Base-by-base conservation (phyloP, 2,329 filamentous ascomycete genomes). In the Trichophyton verrucosum region DNA sequence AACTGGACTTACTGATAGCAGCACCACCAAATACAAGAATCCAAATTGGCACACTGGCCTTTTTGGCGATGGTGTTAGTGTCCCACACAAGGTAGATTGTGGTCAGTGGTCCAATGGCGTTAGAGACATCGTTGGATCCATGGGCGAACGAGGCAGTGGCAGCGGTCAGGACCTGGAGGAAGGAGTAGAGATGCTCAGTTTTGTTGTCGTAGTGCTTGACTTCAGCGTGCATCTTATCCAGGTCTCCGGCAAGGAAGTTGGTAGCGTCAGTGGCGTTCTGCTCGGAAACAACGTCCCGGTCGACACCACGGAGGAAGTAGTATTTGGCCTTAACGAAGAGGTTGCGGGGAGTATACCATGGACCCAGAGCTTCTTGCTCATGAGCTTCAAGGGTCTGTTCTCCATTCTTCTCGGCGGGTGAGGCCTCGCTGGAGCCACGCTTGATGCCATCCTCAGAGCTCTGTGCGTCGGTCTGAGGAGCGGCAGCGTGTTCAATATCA, bases 111-210 rank as follows among this genome's bases (percentile, higher is more conserved):
- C 73, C 73, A 24, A 77, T 70, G 0, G 74, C 74, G 62, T 77
- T 77, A 46, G 74, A 71, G 3, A 76, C 73, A 62, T 77, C 75
- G 65, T 77, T 77, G 55, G 73, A 72, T n/a, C 75, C 75, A 67
- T 77, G 76, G 2, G 74, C 72, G 61, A 77, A 74, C 20, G 73
- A 76, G 69, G 75, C 72, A 64, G 75, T 72, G 64, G 75, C 73
- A 44, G 75, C 74, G 4, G 70, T 71, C 58, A 70, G 67, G 9
- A 77, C 72, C 65, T 77, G 75, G 53, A 70, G 73, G 65, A 74
- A 79, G 0, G 77, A 77, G 72, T 74, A 79, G 57, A 77, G 69
- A 67, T 80, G 76, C 66, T 79, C 78, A 13, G 78, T 75, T 3
- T 73, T 71, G 62, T 75, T 75, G 64, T 79, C 77, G 63, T 78